Evolutionary conservation across 768 basidiomycete species (phyloP).

Genomic region (Terana coerulea): DNA sequence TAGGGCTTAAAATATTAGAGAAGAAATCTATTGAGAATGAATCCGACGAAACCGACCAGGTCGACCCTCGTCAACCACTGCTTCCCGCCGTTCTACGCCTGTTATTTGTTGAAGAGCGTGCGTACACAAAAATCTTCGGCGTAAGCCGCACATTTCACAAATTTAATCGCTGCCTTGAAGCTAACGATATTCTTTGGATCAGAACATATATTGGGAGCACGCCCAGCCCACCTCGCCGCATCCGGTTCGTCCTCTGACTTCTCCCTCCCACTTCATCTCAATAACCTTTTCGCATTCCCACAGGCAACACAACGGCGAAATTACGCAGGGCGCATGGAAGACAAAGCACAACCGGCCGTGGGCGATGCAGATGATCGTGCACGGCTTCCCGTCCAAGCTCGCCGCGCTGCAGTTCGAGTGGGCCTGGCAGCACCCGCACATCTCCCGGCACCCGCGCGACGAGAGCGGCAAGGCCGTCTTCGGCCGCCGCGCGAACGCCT

Average conservation of each 20-base stretch:
- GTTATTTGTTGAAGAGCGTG: slow-evolving; percentile 74
- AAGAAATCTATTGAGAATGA: too few relatives aligned
- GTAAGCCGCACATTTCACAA: too few relatives aligned
- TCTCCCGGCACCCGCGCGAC: slow-evolving; percentile 61
- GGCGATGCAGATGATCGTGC: slow-evolving; percentile 84
- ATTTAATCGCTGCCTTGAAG: neutral
- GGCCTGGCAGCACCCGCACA: slow-evolving; percentile 80
- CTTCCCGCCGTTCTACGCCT: slow-evolving; percentile 74
- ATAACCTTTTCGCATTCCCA: neutral
- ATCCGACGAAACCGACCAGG: neutral
- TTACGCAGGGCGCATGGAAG: slow-evolving; percentile 66
- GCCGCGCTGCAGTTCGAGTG: slow-evolving; percentile 79
- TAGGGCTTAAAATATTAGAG: neutral
- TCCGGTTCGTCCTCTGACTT: slow-evolving; percentile 38
- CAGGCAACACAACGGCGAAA: slow-evolving; percentile 81
- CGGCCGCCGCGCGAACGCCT: neutral
- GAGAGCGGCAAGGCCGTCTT: slow-evolving; percentile 33
- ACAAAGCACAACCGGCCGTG: slow-evolving; percentile 62
- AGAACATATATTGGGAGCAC: slow-evolving; percentile 80
- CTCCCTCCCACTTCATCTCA: neutral
- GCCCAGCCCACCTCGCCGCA: slow-evolving; percentile 59
- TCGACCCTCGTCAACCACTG: slow-evolving; percentile 31
- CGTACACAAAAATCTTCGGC: slow-evolving; percentile 47
- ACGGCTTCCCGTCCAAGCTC: slow-evolving; percentile 78
- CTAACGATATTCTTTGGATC: neutral